Evolutionary conservation across 805 yeast genomes (phyloP).

Genomic region (Saturnispora zaruensis): DNA sequence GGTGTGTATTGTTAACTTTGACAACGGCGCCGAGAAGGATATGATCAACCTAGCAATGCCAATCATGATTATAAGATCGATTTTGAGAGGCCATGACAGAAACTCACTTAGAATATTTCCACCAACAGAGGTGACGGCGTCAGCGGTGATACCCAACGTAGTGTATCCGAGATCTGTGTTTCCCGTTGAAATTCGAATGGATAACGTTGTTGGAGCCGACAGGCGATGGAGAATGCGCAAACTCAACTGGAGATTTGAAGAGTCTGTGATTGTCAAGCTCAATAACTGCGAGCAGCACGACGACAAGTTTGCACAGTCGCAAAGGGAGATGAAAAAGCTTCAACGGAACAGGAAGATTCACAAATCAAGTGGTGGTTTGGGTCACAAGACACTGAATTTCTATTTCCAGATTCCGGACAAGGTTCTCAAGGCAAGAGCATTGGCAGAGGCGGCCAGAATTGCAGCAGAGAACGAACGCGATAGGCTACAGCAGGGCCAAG

Average conservation of each 20-base stretch:
- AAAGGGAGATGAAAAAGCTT: constrained; percentile 32
- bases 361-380: constrained; percentile 25
- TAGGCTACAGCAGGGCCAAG: constrained; percentile 3
- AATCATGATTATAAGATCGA: constrained; percentile 64
- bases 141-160: constrained; percentile 81
- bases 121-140: constrained; percentile 85
- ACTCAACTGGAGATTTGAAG: constrained; percentile 83
- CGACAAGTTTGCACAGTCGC: constrained; percentile 37
- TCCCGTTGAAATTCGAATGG: constrained; percentile 74
- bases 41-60: constrained; percentile 48
- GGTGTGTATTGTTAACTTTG: constrained; percentile 46
- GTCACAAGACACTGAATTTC: constrained; percentile 20
- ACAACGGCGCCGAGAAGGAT: constrained; percentile 19
- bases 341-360: constrained; percentile 19
- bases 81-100: constrained; percentile 73
- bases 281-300: constrained; percentile 51
- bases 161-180: constrained; percentile 81
- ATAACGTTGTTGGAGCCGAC: constrained; percentile 52
- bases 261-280: constrained; percentile 55
- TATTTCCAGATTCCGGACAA: constrained; percentile 23
- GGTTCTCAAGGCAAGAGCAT: constrained; percentile 5
- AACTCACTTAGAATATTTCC: constrained; percentile 89
- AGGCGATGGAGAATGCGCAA: constrained; percentile 90
- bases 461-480: constrained; percentile 7
- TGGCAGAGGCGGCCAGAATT: constrained; percentile 4